These are phyloP conservation scores for Didymella segeticola DNA, from an alignment of 2,329 filamentous ascomycete genomes.

Conservation along the genomic window DNA sequence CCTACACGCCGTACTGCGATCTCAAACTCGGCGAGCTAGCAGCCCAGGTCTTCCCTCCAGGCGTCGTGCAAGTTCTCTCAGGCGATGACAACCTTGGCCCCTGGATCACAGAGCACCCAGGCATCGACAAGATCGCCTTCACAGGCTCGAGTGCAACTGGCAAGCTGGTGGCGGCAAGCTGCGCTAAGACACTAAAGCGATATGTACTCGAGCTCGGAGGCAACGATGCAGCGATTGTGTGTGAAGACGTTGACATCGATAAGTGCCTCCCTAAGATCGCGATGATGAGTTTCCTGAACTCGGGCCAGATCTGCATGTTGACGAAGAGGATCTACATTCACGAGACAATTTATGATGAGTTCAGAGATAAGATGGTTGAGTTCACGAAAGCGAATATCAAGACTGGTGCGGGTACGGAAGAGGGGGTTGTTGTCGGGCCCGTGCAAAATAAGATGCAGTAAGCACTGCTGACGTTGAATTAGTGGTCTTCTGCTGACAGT, in stretches of 20 bases:
- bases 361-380: constrained; percentile 50
- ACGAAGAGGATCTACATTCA: constrained; percentile 45
- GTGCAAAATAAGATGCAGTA: constrained; percentile 36
- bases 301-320: constrained; percentile 56
- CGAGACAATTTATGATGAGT: constrained; percentile 42
- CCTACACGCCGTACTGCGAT: constrained; percentile 62
- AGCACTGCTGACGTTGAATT: neutral
- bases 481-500: neutral
- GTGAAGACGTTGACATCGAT: constrained; percentile 58
- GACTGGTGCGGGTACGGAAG: constrained; percentile 37
- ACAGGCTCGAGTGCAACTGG: constrained; percentile 67
- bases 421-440: constrained; percentile 38
- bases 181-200: constrained; percentile 64
- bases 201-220: constrained; percentile 68
- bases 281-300: constrained; percentile 60
- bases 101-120: constrained; percentile 64
- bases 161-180: constrained; percentile 64
- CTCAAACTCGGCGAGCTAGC: constrained; percentile 67
- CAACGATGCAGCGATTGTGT: constrained; percentile 66
- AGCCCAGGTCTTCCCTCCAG: constrained; percentile 64
- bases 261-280: constrained; percentile 47
- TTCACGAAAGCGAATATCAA: constrained; percentile 53
- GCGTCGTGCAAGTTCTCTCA: constrained; percentile 66
- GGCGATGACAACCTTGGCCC: constrained; percentile 67
- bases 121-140: constrained; percentile 68